Base-by-base conservation (phyloP, 495 filamentous ascomycete species). In the Parmelia sp. region DNA sequence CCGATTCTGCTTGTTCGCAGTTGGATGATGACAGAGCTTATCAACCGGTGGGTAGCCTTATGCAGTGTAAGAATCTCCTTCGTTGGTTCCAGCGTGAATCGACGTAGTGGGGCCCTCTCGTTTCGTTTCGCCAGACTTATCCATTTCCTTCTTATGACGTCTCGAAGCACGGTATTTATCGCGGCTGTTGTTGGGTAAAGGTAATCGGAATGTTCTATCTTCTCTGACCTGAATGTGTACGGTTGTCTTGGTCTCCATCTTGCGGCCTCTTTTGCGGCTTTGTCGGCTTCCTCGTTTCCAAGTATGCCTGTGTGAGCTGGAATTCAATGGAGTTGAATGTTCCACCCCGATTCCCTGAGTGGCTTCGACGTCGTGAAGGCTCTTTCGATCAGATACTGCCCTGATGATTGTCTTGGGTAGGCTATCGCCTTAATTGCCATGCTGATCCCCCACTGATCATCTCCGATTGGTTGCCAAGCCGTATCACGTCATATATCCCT, bases 261-360 rank as follows among this genome's bases (percentile, higher is more conserved):
- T 62, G 42, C 37, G 60, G 60, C 60, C 42, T 62, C 56, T 69
- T 69, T 31, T 37, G 61, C 67, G 12, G 64, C 64, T 57, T 39
- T 55, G 53, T 69, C 67, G 25, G 67, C 67, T 49, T 60, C 37
- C 39, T 67, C 67, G 45, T 69, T 69, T n/a, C 67, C 67, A 23
- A 57, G 49, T 25, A 64, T 61, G n/a, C 65, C 67, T 61, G 58
- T 49, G 61, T 69, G 67, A 40, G 57, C 67, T 37, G 65, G 65
- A 31, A 67, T 69, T 56, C 66, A 68, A 31, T 61, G 58, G 37
- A 68, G 42, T 45, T 62, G 60, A 62, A 62, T 49, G 27, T 62
- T 62, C 60, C 37, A 49, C 60, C 42, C 60, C 12, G 60, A 49
- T 62, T 62, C 60, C 37, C 60, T 62, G 42, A 62, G 42, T 35